Base-by-base conservation (phyloP, 2,329 filamentous ascomycete species). In the Acrocalymma vagum region DNA sequence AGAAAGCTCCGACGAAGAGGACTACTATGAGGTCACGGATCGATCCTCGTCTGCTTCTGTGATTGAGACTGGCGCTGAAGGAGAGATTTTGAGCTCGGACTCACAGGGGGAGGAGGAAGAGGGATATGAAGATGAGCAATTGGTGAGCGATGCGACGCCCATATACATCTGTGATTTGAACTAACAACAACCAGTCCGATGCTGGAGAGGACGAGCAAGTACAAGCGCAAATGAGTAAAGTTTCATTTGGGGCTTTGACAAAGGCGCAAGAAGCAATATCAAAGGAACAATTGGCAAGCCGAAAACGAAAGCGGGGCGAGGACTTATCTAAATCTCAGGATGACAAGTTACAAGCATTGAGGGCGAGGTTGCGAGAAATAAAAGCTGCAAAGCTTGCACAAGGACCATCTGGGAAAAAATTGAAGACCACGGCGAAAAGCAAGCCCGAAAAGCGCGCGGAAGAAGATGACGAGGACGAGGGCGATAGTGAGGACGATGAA, bases 241-340 rank as follows among this genome's bases (percentile, higher is more conserved):
- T 96, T 52, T 94, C 91, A 16, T 96, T 97, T 62, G 92, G 91
- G 49, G 88, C 89, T n/a, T 78, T 96, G 26, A 90, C 89, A 51
- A 89, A 90, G 76, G 92, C 91, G 1, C 90, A 95, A 73, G 85
- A 85, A 25, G 81, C 84, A 0, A 72, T 95, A 21, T 53, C 70
- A 71, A 70, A 55, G 45, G 51, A 54, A 29, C 68, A 43, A 37
- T 53, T 55, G 9, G 35, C 53, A 2, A 62, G 45, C 36, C 58
- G 65, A 48, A 74, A 73, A 66, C 72, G 69, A 37, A 78, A 76
- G 53, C 65, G 73, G 31, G 69, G 65, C 13, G 59, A 67, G 10
- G 63, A 69, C 9, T 63, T 70, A 10, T 62, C 63, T 0, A 65
- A 56, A 13, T 65, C 71, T 21, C 70, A 76, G 39, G 74, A 76